These are phyloP conservation scores for Corylus avellana DNA, from an alignment of 306 rosid species.

Conservation along the genomic window DNA sequence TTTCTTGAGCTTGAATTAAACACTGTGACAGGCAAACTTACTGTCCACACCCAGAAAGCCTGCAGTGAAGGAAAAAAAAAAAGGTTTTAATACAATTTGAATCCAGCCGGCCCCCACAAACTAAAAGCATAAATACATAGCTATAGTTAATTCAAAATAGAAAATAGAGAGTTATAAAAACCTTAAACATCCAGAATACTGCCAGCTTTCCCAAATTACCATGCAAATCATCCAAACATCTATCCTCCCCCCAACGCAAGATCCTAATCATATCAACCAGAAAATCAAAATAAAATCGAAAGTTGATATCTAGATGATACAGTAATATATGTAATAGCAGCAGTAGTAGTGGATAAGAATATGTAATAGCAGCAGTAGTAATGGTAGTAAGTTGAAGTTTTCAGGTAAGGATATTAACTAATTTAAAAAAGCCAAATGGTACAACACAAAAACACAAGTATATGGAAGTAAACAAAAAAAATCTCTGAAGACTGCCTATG, in stretches of 20 bases:
- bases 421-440: neutral
- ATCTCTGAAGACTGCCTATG: neutral
- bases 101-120: neutral
- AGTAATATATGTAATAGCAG: neutral
- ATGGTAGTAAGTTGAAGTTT: neutral
- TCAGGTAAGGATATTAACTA: neutral
- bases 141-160: constrained; percentile 3
- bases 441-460: neutral
- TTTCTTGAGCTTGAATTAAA: constrained; percentile 72
- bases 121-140: neutral
- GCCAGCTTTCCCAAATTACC: constrained; percentile 68
- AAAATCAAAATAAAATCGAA: constrained; percentile 23
- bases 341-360: neutral
- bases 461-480: neutral
- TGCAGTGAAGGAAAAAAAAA: constrained; percentile 26
- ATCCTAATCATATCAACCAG: constrained; percentile 53
- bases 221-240: constrained; percentile 90
- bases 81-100: neutral
- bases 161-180: constrained; percentile 26
- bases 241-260: constrained; percentile 91
- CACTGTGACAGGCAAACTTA: constrained; percentile 86
- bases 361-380: neutral
- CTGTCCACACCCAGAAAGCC: constrained; percentile 99
- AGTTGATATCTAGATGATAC: neutral
- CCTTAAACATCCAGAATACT: constrained; percentile 93